phyloP scores from a whole-genome alignment of 441 rosid genomes.

The Oxalis stricta region DNA sequence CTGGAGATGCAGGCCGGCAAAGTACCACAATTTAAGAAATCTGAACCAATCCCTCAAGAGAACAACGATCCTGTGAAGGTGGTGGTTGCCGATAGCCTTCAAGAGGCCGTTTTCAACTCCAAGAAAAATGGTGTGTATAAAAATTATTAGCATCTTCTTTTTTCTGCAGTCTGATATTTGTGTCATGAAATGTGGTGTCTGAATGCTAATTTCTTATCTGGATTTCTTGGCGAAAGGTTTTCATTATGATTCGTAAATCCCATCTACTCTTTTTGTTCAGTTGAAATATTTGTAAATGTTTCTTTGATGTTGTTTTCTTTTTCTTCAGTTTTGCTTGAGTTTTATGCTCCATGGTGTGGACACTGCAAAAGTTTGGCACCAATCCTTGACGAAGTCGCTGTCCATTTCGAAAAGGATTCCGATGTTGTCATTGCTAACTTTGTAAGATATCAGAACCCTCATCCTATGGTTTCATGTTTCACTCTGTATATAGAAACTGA shows the following conservation, averaged over 20 bases:
- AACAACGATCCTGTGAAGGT: conserved; percentile 86
- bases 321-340: conserved; percentile 72
- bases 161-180: too few species aligned
- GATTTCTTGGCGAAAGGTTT: too few species aligned
- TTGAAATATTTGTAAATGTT: background rate
- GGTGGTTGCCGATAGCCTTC: conserved; percentile 73
- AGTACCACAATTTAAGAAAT: conserved; percentile 41
- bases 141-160: background rate
- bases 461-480: conserved; percentile 53
- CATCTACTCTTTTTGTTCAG: too few species aligned
- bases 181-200: too few species aligned
- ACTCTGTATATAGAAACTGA: conserved; percentile 47
- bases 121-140: conserved; percentile 66
- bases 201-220: too few species aligned
- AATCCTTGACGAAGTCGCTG: conserved; percentile 84
- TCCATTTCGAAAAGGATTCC: conserved; percentile 45
- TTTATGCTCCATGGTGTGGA: conserved; percentile 98
- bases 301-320: conserved; percentile 1
- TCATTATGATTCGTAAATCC: too few species aligned
- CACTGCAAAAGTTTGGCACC: conserved; percentile 90
- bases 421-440: conserved; percentile 62
- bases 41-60: conserved; percentile 76
- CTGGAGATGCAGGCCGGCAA: conserved; percentile 58
- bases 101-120: conserved; percentile 68
- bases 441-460: too few species aligned